A percentile compares a stretch with the other conserved stretches of the same genome.
Evolutionary conservation across 805 yeast species (phyloP).

Genomic region (Kluyveromyces aestuarii): DNA sequence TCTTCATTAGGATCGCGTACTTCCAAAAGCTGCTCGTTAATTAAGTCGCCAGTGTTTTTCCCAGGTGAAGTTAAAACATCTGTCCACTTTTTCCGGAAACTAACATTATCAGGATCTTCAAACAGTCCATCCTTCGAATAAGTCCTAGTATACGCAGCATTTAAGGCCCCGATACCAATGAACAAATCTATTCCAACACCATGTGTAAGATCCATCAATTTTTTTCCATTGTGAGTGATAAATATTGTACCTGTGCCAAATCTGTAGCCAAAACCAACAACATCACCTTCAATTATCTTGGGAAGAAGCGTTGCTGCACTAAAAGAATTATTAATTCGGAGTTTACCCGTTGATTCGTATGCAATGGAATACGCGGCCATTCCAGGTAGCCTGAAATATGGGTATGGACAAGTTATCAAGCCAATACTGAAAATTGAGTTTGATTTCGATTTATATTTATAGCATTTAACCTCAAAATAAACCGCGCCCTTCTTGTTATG

Average conservation of each 20-base stretch:
- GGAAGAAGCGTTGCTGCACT: constrained; percentile 33
- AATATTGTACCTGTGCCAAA: constrained; percentile 76
- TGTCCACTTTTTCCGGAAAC: constrained; percentile 18
- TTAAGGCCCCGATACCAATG: constrained; percentile 32
- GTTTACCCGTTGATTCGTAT: constrained; percentile 63
- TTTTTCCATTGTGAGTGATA: constrained; percentile 91
- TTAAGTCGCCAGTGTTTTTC: constrained; percentile 10
- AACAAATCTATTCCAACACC: constrained; percentile 42
- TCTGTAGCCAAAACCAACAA: constrained; percentile 84
- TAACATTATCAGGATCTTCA: constrained; percentile 28
- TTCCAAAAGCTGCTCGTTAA: constrained; percentile 9
- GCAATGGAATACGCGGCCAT: constrained; percentile 59
- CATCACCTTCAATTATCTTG: constrained; percentile 69
- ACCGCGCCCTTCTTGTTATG: constrained; percentile 50
- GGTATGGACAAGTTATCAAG: constrained; percentile 62
- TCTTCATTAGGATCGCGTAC: constrained; percentile 17
- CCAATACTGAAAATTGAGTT: constrained; percentile 57
- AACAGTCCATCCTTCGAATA: constrained; percentile 27
- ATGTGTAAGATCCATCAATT: constrained; percentile 71
- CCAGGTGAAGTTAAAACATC: constrained; percentile 16
- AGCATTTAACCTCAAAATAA: constrained; percentile 57
- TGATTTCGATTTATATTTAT: constrained; percentile 25
- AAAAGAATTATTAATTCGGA: constrained; percentile 59
- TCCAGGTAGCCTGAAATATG: constrained; percentile 70
- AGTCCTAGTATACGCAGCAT: constrained; percentile 31